phyloP scores from a whole-genome alignment of 1,139 yeast species.

The Suzukiozyma palmioleophila region DNA sequence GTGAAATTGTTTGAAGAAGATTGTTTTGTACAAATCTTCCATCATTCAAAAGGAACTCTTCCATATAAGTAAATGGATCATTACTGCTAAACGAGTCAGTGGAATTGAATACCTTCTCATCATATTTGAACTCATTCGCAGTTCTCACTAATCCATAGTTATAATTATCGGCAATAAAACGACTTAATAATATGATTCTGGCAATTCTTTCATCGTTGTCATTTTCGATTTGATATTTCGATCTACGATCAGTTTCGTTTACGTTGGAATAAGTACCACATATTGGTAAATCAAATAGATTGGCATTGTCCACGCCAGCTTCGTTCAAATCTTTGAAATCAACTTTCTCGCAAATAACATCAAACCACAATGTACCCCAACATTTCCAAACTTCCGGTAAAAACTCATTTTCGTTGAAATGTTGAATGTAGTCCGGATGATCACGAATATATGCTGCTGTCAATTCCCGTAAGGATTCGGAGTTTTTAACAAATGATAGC shows the following conservation, averaged over 20 bases:
- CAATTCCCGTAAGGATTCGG: slow-evolving; percentile 20
- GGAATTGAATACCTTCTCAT: slow-evolving; percentile 22
- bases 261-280: slow-evolving; percentile 51
- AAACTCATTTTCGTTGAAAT: slow-evolving; percentile 54
- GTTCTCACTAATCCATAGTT: slow-evolving; percentile 52
- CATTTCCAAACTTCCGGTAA: slow-evolving; percentile 78
- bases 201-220: slow-evolving; percentile 45
- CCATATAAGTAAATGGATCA: slow-evolving; percentile 25
- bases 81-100: slow-evolving; percentile 17
- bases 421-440: slow-evolving; percentile 26
- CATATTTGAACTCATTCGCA: slow-evolving; percentile 41
- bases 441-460: slow-evolving; percentile 29
- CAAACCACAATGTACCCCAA: slow-evolving; percentile 84
- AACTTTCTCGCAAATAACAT: slow-evolving; percentile 43
- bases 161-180: slow-evolving; percentile 46
- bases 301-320: slow-evolving; percentile 53
- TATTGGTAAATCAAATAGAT: slow-evolving; percentile 61
- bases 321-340: slow-evolving; percentile 49
- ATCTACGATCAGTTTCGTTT: slow-evolving; percentile 13
- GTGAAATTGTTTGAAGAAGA: slow-evolving; percentile 34
- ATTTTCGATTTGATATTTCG: slow-evolving; percentile 25
- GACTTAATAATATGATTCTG: slow-evolving; percentile 47
- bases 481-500: slow-evolving; percentile 28
- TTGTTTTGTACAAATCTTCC: slow-evolving; percentile 41
- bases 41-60: slow-evolving; percentile 39